These are phyloP conservation scores for Trichoderma koningii DNA, from an alignment of 2,329 filamentous ascomycete species.

Conservation along the genomic window DNA sequence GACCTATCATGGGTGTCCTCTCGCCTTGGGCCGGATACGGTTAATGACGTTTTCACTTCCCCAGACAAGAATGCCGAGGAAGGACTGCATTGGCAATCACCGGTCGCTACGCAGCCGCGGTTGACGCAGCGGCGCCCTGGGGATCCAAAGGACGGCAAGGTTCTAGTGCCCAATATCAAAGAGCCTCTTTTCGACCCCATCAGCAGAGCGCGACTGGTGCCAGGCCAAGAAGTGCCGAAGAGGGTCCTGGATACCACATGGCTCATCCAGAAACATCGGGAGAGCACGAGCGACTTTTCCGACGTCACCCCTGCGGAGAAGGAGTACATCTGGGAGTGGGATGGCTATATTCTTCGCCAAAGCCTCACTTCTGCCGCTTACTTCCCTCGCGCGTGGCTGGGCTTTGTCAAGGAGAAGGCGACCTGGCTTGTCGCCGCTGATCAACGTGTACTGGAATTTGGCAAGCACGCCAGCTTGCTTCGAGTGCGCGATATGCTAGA, in stretches of 20 bases:
- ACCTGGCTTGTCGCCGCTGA: slow-evolving; percentile 54
- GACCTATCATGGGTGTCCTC: slow-evolving; percentile 51
- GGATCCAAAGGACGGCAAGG: slow-evolving; percentile 35
- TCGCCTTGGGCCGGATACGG: slow-evolving; percentile 43
- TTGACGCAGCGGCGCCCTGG: slow-evolving; percentile 18
- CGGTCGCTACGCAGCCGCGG: slow-evolving; percentile 29
- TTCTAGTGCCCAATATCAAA: slow-evolving; percentile 52
- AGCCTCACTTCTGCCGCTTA: slow-evolving; percentile 55
- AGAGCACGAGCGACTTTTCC: slow-evolving; percentile 59
- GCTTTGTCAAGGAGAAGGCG: slow-evolving; percentile 54
- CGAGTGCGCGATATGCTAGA: slow-evolving; percentile 52
- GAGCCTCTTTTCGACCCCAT: slow-evolving; percentile 60
- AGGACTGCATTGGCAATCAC: slow-evolving; percentile 34
- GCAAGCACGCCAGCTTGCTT: slow-evolving; percentile 56
- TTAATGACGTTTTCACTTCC: slow-evolving; percentile 35
- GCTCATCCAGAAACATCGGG: slow-evolving; percentile 61
- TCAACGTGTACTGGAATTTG: slow-evolving; percentile 55
- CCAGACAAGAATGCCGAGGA: slow-evolving; percentile 32
- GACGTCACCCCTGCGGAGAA: slow-evolving; percentile 58
- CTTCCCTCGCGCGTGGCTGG: slow-evolving; percentile 54
- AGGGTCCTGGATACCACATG: slow-evolving; percentile 52
- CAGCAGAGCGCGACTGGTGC: slow-evolving; percentile 54
- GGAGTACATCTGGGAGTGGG: slow-evolving; percentile 62
- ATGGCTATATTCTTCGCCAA: slow-evolving; percentile 55
- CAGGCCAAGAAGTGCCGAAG: slow-evolving; percentile 51